These are phyloP conservation scores for Fusarium sp. DNA, from an alignment of 2,329 filamentous ascomycete genomes.

Conservation along the genomic window DNA sequence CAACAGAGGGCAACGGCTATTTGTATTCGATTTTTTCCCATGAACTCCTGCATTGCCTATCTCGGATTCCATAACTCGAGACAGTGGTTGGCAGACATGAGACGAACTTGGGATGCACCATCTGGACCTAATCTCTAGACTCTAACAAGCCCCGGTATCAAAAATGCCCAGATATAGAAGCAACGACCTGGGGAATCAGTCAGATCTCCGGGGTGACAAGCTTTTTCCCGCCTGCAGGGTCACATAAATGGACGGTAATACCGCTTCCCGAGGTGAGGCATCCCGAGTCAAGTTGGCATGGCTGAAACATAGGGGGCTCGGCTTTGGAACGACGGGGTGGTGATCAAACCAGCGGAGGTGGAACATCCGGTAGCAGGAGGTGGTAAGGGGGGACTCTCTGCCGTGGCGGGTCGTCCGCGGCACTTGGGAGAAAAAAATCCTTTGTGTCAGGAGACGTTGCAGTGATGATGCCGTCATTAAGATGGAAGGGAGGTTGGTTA, in stretches of 20 bases:
- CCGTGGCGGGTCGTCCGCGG: constrained; percentile 18
- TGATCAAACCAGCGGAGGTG: constrained; percentile 33
- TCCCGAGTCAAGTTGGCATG: constrained; percentile 2
- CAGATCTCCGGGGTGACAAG: neutral
- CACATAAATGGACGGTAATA: neutral
- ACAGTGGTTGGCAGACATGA: constrained; percentile 19
- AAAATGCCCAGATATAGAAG: constrained; percentile 3
- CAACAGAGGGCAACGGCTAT: constrained; percentile 9
- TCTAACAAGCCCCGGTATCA: neutral
- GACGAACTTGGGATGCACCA: constrained; percentile 23
- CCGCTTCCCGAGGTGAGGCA: constrained; percentile 1
- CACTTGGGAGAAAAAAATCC: neutral
- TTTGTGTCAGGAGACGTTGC: neutral
- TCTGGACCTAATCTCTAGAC: neutral
- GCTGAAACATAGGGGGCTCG: constrained; percentile 26
- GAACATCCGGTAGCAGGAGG: constrained; percentile 32
- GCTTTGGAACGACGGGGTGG: constrained; percentile 19
- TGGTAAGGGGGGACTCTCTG: constrained; percentile 14
- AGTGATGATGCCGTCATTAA: neutral
- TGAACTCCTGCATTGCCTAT: neutral
- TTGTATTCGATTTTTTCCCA: constrained; percentile 14
- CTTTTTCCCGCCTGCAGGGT: neutral
- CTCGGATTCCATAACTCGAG: constrained; percentile 15
- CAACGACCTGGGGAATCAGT: neutral
- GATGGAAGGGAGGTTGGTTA: neutral